phyloP scores from a whole-genome alignment of 306 rosid species.

The Cucurbita argyrosperma region DNA sequence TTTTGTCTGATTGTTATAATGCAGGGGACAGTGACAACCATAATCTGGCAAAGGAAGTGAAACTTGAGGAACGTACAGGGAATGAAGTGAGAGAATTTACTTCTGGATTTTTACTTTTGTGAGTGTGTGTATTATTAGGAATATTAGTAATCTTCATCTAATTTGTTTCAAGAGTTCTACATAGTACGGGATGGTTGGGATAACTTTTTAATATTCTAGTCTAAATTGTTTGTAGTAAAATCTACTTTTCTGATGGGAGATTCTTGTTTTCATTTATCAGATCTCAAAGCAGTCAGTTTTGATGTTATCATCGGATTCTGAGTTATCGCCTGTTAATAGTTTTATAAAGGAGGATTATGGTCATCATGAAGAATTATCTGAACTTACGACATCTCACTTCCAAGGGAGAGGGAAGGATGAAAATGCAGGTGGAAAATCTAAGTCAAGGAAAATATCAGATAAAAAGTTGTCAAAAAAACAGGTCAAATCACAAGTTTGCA shows the following conservation, averaged over 20 bases:
- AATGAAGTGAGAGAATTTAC: conserved; percentile 27
- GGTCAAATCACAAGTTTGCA: conserved; percentile 17
- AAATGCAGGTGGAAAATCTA: conserved; percentile 30
- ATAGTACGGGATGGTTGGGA: background rate
- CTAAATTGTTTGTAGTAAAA: background rate
- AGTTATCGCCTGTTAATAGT: conserved; percentile 28
- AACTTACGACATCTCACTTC: conserved; percentile 15
- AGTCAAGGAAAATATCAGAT: conserved; percentile 35
- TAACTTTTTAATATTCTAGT: background rate
- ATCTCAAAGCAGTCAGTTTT: conserved; percentile 36
- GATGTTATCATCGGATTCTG: conserved; percentile 67
- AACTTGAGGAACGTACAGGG: conserved; percentile 12
- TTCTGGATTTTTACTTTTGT: background rate
- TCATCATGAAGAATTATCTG: conserved; percentile 28
- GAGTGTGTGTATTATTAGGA: background rate
- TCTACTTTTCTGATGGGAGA: conserved; percentile 15
- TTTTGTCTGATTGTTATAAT: conserved; percentile 5
- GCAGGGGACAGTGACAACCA: conserved; percentile 26
- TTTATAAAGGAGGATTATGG: conserved; percentile 20
- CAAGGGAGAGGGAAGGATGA: conserved; percentile 14
- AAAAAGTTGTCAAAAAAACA: conserved; percentile 25
- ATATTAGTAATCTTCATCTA: background rate
- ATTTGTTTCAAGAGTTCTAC: background rate
- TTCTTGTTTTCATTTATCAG: conserved; percentile 18
- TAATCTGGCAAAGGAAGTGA: conserved; percentile 14